A percentile compares a stretch with the other conserved stretches of the same genome.
These are phyloP conservation scores for Adansonia gregorii DNA, from an alignment of 441 rosid genomes.

Conservation along the genomic window DNA sequence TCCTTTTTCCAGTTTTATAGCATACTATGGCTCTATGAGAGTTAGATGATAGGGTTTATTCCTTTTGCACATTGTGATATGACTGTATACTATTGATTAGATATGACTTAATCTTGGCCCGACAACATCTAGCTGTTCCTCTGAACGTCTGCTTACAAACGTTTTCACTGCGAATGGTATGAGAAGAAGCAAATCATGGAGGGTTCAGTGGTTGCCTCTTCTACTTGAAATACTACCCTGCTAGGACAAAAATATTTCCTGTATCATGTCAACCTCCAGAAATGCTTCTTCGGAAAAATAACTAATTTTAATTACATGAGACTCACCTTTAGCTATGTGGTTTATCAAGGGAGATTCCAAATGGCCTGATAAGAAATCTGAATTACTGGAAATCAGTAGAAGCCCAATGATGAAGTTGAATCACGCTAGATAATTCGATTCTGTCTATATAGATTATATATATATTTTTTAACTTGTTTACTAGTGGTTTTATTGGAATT, in stretches of 20 bases:
- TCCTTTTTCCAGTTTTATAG: background rate
- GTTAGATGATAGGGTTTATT: background rate
- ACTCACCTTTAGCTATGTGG: background rate
- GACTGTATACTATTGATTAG: background rate
- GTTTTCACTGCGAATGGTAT: background rate
- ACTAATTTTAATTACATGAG: background rate
- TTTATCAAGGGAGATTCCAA: background rate
- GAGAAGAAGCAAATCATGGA: background rate
- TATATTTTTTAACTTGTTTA: background rate
- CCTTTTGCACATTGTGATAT: constrained; percentile 2
- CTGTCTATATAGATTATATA: background rate
- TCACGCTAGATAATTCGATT: background rate
- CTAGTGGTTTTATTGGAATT: background rate
- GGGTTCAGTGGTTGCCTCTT: background rate
- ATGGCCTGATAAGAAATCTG: background rate
- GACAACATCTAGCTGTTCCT: background rate
- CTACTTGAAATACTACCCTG: background rate
- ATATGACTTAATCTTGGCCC: background rate
- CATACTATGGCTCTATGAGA: background rate
- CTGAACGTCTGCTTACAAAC: background rate
- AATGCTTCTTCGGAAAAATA: background rate
- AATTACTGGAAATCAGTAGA: background rate
- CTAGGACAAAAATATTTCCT: background rate
- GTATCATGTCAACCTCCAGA: constrained; percentile 4
- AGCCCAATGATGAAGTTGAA: background rate